Percentiles rank a stretch among this genome's conserved stretches.
phyloP scores from a whole-genome alignment of 1,284 basidiomycete species.

The Sporisorium sorghi region DNA sequence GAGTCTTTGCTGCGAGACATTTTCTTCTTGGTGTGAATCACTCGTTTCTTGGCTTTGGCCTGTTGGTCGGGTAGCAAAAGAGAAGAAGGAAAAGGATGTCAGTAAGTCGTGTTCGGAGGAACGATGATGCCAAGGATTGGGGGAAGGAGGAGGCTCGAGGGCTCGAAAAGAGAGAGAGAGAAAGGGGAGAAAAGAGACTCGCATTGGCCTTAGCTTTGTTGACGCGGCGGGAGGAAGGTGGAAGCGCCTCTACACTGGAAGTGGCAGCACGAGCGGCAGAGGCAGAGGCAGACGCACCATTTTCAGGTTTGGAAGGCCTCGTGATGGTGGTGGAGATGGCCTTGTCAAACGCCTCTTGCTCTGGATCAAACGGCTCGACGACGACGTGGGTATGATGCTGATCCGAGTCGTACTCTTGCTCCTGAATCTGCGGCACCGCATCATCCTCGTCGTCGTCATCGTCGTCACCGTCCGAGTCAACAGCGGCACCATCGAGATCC shows the following conservation, averaged over 20 bases:
- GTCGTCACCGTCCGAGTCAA: slow-evolving; percentile 30
- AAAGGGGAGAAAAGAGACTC: slow-evolving; percentile 41
- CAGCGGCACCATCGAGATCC: slow-evolving; percentile 39
- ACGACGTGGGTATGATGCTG: slow-evolving; percentile 53
- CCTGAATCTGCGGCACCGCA: slow-evolving; percentile 27
- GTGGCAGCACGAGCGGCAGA: slow-evolving; percentile 20
- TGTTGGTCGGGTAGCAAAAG: slow-evolving; percentile 3
- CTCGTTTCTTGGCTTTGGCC: slow-evolving; percentile 47
- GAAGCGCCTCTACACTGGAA: slow-evolving; percentile 49
- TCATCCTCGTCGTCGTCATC: slow-evolving; percentile 26
- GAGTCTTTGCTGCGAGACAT: slow-evolving; percentile 55
- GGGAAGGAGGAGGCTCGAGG: neutral
- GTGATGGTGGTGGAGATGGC: slow-evolving; percentile 20
- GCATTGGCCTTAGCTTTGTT: slow-evolving; percentile 60
- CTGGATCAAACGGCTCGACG: slow-evolving; percentile 51
- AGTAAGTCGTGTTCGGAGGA: slow-evolving; percentile 1
- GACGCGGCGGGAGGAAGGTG: slow-evolving; percentile 54
- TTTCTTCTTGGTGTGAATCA: slow-evolving; percentile 53
- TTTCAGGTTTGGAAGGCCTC: slow-evolving; percentile 18
- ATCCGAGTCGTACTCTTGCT: slow-evolving; percentile 50
- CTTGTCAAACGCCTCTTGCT: slow-evolving; percentile 46
- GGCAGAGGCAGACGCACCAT: slow-evolving; percentile 34
- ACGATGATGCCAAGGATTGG: neutral
- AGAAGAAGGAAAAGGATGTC: neutral
- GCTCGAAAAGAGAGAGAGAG: slow-evolving; percentile 8